These are phyloP conservation scores for Barnettozyma vustinii DNA, from an alignment of 805 yeast species.

Conservation along the genomic window DNA sequence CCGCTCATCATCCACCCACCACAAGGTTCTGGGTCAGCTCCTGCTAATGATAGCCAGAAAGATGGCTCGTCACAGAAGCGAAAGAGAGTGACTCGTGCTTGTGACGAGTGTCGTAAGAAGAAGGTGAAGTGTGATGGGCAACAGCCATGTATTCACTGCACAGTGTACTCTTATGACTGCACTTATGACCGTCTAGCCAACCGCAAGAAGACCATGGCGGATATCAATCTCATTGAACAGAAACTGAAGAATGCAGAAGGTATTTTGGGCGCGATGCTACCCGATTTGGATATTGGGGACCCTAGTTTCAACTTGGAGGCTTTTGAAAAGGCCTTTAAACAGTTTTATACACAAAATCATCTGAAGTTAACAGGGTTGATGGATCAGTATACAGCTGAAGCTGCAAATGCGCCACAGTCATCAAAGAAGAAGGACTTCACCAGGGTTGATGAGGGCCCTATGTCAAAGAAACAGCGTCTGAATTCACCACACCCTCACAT, in stretches of 20 bases:
- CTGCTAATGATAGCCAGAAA: conserved; percentile 4
- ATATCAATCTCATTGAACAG: conserved; percentile 29
- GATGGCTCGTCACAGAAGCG: conserved; percentile 35
- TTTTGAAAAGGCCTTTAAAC: conserved; percentile 17
- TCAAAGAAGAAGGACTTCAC: background rate
- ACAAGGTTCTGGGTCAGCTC: background rate
- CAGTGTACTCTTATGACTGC: conserved; percentile 75
- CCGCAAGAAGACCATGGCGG: conserved; percentile 37
- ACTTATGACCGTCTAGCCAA: conserved; percentile 62
- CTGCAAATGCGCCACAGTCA: conserved; percentile 6
- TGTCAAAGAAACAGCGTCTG: conserved; percentile 15
- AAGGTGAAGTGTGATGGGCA: conserved; percentile 78
- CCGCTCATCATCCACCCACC: conserved; percentile 7
- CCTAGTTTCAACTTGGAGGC: conserved; percentile 25
- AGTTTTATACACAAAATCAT: conserved; percentile 2
- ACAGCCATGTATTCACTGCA: conserved; percentile 75
- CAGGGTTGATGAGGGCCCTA: background rate
- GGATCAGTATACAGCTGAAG: conserved; percentile 10
- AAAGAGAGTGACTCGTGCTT: conserved; percentile 66
- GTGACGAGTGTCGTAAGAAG: conserved; percentile 69
- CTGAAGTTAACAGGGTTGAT: conserved; percentile 8
- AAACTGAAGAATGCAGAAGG: conserved; percentile 31
- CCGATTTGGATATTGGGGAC: conserved; percentile 33
- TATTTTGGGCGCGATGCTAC: conserved; percentile 31
- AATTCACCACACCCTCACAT: conserved; percentile 26